Base-by-base conservation (phyloP, 805 yeast species). In the Yamadazyma insecticola region DNA sequence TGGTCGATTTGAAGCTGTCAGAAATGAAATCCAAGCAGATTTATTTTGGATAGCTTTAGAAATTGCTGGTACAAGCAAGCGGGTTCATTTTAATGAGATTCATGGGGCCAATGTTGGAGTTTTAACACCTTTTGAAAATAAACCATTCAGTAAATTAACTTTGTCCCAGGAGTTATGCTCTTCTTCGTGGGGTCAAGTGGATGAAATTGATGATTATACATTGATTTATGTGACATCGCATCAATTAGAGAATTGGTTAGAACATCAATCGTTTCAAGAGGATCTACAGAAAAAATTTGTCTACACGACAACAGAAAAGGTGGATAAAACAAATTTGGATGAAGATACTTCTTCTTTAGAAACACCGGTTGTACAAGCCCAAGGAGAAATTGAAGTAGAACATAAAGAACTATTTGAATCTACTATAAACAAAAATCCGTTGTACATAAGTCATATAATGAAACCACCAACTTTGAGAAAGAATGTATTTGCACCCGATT, bases 161-260 rank as follows among this genome's bases (percentile, higher is more conserved):
- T 24, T 37, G 12, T 45, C 66, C 4, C 38, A 43, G 4, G 67
- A 61, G 33, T 31, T 61, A 6, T 61, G 67, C 36, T 57, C 65
- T 9, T 40, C 62, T 11, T 57, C 65, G 10, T 60, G 66, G 65
- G 61, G 55, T 4, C 67, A 60, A 36, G 24, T 57, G 2, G 43
- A 42, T 25, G 59, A 46, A 14, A 35, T 16, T 2, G 58, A 59
- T 27, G 50, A 46, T 22, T 33, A 32, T 25, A 36, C 45, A 2
- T 37, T 61, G 17, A 21, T 57, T 7, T 61, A 57, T 33, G 48
- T 55, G 6, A 58, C 67, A 4, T 40, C 55, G 3, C 62, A 57
- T 36, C 67, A 61, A 36, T 41, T 59, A n/a, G 60, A 60, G 28
- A 57, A 55, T 25, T 50, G 51, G 44, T 21, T 45, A 13, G 33